Evolutionary conservation across 352 stramenopile species (phyloP).

Genomic region (Lagenidium sp.): DNA sequence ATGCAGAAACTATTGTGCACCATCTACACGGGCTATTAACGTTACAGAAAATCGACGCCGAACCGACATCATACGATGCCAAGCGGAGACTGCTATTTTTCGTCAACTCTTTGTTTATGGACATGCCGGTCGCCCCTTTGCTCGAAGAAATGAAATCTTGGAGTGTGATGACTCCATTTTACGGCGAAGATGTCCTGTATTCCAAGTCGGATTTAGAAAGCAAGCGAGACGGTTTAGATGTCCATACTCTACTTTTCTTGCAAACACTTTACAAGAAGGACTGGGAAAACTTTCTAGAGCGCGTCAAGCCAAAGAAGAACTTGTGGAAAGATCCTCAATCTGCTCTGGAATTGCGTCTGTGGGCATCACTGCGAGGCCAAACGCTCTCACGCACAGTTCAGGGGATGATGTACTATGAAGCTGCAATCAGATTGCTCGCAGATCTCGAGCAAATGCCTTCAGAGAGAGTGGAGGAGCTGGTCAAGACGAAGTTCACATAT

Average conservation of each 20-base stretch:
- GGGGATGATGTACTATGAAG: slow-evolving; percentile 99
- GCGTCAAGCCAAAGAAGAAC: slow-evolving; percentile 91
- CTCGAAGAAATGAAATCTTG: slow-evolving; percentile 98
- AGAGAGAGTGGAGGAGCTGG: slow-evolving; percentile 92
- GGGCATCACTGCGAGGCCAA: slow-evolving; percentile 97
- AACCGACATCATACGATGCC: slow-evolving; percentile 95
- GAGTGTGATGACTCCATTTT: slow-evolving; percentile 98
- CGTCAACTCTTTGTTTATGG: slow-evolving; percentile 99
- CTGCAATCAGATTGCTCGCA: slow-evolving; percentile 94
- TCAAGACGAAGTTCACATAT: slow-evolving; percentile 99
- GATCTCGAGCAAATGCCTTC: slow-evolving; percentile 90
- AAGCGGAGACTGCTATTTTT: slow-evolving; percentile 96
- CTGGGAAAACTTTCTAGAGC: slow-evolving; percentile 98
- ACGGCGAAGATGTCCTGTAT: slow-evolving; percentile 97
- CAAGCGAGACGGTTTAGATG: slow-evolving; percentile 90
- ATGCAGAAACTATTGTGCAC: slow-evolving; percentile 68
- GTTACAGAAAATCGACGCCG: slow-evolving; percentile 95
- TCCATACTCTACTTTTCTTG: slow-evolving; percentile 83
- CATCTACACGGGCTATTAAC: slow-evolving; percentile 93
- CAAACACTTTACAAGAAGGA: slow-evolving; percentile 98
- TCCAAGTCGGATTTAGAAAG: slow-evolving; percentile 95
- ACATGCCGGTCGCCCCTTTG: slow-evolving; percentile 95
- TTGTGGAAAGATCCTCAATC: slow-evolving; percentile 83
- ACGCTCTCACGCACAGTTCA: slow-evolving; percentile 96
- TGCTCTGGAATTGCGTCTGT: slow-evolving; percentile 91